Evolutionary conservation across 345 rosid genomes (phyloP), one percentile per base, ranked within the genome.

Genomic region (Ceriops decandra): DNA sequence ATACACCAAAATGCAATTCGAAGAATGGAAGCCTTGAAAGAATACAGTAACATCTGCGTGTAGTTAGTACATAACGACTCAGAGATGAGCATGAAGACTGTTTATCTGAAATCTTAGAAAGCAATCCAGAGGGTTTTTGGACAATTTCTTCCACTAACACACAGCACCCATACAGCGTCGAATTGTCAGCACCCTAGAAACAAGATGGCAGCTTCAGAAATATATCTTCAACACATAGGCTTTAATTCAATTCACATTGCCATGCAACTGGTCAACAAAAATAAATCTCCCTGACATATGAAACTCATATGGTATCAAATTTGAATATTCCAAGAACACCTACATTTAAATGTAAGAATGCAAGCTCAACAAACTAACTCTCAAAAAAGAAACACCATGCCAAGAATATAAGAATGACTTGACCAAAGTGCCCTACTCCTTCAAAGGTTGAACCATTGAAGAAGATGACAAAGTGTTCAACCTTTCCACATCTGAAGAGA

Each of bases 31-130:
- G 89, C 80, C 97, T 86, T 21, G 98, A 84, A 70, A 93, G 88
- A 81, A 93, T 84, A 86, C 98, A 93, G 72, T 93, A 93, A 78
- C 98, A 93, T 91, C 98, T 88, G 60, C 85, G 87, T 16, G 98
- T 91, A 24, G 96, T 89, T 76, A 93, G 74, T 68, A 85, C 77
- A 72, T 89, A 74, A 56, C 89, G 97, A 80, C 89, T 88, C 78
- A 83, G 71, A 65, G 97, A 76, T 57, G 87, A 76, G 73, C 57
- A 57, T 58, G 81, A 78, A 76, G 95, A 82, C 72, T 80, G 88
- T 76, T 74, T 88, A 52, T 87, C 85, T 58, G 92, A 81, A 72
- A 91, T 82, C 79, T 85, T 78, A 67, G 98, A 91, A 73, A 91
- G 91, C 82, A 93, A 88, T 76, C 95, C 88, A 69, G 98, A 91